Evolutionary conservation across 2,329 filamentous ascomycete genomes (phyloP).

Genomic region (Arthrobotrys pseudoclavata): DNA sequence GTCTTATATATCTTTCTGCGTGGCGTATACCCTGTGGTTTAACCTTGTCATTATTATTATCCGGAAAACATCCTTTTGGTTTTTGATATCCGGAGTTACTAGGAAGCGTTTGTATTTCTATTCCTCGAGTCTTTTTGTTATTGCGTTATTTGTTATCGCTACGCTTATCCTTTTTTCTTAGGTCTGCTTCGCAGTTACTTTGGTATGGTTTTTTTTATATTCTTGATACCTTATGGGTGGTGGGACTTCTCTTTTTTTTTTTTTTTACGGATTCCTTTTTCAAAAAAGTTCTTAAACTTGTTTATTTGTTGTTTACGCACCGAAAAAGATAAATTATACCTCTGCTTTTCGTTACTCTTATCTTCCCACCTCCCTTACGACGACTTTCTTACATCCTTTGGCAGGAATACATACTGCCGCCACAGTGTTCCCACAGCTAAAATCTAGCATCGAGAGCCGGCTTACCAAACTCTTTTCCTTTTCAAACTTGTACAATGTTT

Average conservation of each 20-base stretch:
- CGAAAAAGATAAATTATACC: neutral
- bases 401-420: slow-evolving; percentile 44
- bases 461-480: slow-evolving; percentile 9
- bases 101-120: slow-evolving; percentile 11
- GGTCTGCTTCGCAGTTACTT: neutral
- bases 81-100: slow-evolving; percentile 26
- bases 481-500: neutral
- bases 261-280: slow-evolving; percentile 8
- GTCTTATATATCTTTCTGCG: slow-evolving; percentile 20
- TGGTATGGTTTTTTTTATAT: slow-evolving; percentile 13
- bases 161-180: slow-evolving; percentile 11
- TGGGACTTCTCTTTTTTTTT: slow-evolving; percentile 4
- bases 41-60: slow-evolving; percentile 8
- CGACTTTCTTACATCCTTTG: slow-evolving; percentile 6
- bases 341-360: neutral
- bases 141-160: slow-evolving; percentile 4
- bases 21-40: slow-evolving; percentile 42
- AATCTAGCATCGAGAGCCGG: slow-evolving; percentile 4
- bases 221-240: slow-evolving; percentile 34
- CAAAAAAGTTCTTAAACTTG: slow-evolving; percentile 7
- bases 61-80: neutral
- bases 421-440: slow-evolving; percentile 25
- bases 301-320: neutral
- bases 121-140: neutral
- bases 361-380: slow-evolving; percentile 15